These are phyloP conservation scores for Proliferodiscus dingleyae DNA, from an alignment of 2,329 filamentous ascomycete genomes.

Conservation along the genomic window DNA sequence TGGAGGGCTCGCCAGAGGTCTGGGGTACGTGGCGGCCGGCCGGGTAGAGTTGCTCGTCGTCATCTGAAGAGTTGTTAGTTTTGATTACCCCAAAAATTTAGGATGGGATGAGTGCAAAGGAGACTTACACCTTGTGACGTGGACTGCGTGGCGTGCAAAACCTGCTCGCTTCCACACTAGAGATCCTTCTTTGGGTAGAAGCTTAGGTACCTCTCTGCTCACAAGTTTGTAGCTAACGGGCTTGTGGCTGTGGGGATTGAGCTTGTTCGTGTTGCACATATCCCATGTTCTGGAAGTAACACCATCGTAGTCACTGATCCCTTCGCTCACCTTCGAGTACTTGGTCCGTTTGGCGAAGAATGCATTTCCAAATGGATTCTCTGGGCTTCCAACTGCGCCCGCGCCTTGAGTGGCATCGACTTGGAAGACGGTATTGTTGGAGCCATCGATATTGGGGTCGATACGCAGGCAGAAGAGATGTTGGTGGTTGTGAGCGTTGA, in stretches of 20 bases:
- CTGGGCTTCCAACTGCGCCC: conserved; percentile 70
- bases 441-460: conserved; percentile 81
- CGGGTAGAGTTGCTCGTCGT: conserved; percentile 54
- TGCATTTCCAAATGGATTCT: conserved; percentile 87
- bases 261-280: conserved; percentile 74
- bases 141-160: conserved; percentile 54
- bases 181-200: conserved; percentile 75
- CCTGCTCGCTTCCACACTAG: conserved; percentile 62
- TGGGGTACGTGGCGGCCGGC: conserved; percentile 58
- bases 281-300: conserved; percentile 81
- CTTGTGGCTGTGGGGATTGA: conserved; percentile 85
- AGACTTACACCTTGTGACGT: conserved; percentile 65
- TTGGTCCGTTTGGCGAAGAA: conserved; percentile 84
- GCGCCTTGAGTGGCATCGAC: conserved; percentile 68
- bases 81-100: too few relatives aligned
- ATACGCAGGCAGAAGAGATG: conserved; percentile 89
- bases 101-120: conserved; percentile 43
- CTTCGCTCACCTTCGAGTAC: conserved; percentile 63
- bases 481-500: conserved; percentile 95
- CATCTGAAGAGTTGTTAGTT: conserved; percentile 38
- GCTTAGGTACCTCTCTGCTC: conserved; percentile 71
- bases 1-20: conserved; percentile 43
- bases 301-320: conserved; percentile 76
- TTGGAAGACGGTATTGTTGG: conserved; percentile 79
- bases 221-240: conserved; percentile 86